Conservation (phyloP, 495 filamentous ascomycete genomes). For the Rostrohypoxylon terebratum region DNA sequence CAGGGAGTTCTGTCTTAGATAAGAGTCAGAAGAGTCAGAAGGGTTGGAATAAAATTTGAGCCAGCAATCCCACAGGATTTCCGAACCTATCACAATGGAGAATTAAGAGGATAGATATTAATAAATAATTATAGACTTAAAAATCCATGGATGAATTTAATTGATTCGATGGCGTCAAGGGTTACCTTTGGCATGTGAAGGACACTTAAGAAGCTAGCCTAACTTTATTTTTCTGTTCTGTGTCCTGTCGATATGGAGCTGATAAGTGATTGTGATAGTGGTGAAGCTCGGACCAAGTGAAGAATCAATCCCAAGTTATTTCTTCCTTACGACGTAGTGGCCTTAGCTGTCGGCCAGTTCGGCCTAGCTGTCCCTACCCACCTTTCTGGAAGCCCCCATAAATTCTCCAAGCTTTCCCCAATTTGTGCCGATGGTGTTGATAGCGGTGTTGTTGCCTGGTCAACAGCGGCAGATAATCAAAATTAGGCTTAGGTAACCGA, state of each 20-base stretch:
- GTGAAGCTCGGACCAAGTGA: constrained; percentile 22
- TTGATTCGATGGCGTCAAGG: constrained; percentile 21
- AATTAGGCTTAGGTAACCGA: background rate
- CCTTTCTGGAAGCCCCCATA: constrained; percentile 1
- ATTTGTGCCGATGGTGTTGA: constrained; percentile 9
- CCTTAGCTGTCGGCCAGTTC: too few species aligned
- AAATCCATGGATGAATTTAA: too few species aligned
- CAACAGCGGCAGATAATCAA: constrained; percentile 34
- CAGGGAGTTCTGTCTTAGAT: background rate
- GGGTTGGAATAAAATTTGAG: background rate
- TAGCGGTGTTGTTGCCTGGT: constrained; percentile 23
- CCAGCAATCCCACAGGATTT: constrained; percentile 8
- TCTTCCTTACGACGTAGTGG: too few species aligned
- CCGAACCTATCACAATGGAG: constrained; percentile 23
- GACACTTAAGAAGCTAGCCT: constrained; percentile 17
- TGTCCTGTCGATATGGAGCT: background rate
- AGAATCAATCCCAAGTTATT: background rate
- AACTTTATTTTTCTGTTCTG: background rate
- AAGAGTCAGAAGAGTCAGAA: background rate
- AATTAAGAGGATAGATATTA: background rate
- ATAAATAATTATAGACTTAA: background rate
- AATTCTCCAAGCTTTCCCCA: constrained; percentile 25
- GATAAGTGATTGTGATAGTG: background rate
- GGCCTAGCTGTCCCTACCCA: too few species aligned
- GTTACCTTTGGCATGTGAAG: constrained; percentile 46